phyloP scores from a whole-genome alignment of 2,329 filamentous ascomycete genomes.

The Ophiostoma perfectum region DNA sequence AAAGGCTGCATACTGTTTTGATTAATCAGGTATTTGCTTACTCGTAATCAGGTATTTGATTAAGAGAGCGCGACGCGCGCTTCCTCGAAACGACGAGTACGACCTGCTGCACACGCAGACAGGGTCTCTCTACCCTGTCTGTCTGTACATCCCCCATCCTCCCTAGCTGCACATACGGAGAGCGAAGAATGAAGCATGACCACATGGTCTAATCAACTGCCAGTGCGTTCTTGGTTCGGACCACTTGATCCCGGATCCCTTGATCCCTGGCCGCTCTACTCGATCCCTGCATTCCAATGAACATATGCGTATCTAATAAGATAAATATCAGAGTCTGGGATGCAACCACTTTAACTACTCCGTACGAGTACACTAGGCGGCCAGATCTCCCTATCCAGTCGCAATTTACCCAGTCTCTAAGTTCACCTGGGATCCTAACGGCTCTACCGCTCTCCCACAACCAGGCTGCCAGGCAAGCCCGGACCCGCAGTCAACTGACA shows the following conservation, averaged over 20 bases:
- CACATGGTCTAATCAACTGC: background rate
- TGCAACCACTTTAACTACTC: constrained; percentile 1
- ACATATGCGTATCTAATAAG: background rate
- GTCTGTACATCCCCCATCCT: too few relatives aligned
- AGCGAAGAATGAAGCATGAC: background rate
- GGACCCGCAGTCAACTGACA: background rate
- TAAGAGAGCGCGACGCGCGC: background rate
- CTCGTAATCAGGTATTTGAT: background rate
- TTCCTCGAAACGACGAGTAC: background rate
- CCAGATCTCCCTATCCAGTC: background rate
- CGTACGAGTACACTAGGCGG: background rate
- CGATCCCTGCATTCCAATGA: background rate
- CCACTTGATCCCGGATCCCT: background rate
- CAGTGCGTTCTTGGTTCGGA: background rate
- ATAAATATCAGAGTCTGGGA: background rate
- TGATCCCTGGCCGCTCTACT: background rate
- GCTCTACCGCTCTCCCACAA: background rate
- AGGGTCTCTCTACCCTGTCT: background rate
- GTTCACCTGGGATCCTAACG: background rate
- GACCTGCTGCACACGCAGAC: background rate
- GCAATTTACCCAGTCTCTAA: background rate
- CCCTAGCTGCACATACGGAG: background rate
- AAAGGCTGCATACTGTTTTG: background rate
- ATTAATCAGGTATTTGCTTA: too few relatives aligned
- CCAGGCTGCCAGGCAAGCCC: background rate